These are phyloP conservation scores for Paracoccidioides lutzii DNA, from an alignment of 2,329 filamentous ascomycete species.

Conservation along the genomic window DNA sequence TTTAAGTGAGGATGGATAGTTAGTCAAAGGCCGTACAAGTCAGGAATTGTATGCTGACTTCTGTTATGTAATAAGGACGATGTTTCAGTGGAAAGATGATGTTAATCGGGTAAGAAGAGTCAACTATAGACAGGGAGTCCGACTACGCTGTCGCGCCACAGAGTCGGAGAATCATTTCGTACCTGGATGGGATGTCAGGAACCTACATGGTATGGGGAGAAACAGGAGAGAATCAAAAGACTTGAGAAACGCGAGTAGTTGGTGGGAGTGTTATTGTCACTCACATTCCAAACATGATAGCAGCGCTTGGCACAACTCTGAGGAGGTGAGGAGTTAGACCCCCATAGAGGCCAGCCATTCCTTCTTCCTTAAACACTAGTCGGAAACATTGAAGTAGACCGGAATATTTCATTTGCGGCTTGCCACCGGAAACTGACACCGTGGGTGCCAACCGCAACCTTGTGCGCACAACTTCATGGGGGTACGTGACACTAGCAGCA, in stretches of 20 bases:
- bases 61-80: background rate
- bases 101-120: background rate
- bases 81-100: background rate
- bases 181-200: conserved; percentile 15
- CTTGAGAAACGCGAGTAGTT: background rate
- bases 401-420: conserved; percentile 66
- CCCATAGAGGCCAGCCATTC: conserved; percentile 72
- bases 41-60: too few relatives aligned
- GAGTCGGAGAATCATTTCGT: conserved; percentile 23
- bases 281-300: conserved; percentile 92
- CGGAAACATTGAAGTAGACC: conserved; percentile 80
- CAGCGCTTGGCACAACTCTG: conserved; percentile 79
- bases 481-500: conserved; percentile 74
- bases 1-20: background rate
- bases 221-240: background rate
- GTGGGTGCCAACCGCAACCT: conserved; percentile 74
- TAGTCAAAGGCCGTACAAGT: too few relatives aligned
- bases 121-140: background rate
- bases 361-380: conserved; percentile 77
- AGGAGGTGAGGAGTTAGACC: conserved; percentile 83
- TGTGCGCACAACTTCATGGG: conserved; percentile 80
- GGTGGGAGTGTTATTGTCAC: conserved; percentile 3
- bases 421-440: conserved; percentile 52
- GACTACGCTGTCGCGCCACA: conserved; percentile 23
- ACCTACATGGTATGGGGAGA: background rate